Conservation (phyloP, 2,329 filamentous ascomycete species). For the Helicocarpus griseus region DNA sequence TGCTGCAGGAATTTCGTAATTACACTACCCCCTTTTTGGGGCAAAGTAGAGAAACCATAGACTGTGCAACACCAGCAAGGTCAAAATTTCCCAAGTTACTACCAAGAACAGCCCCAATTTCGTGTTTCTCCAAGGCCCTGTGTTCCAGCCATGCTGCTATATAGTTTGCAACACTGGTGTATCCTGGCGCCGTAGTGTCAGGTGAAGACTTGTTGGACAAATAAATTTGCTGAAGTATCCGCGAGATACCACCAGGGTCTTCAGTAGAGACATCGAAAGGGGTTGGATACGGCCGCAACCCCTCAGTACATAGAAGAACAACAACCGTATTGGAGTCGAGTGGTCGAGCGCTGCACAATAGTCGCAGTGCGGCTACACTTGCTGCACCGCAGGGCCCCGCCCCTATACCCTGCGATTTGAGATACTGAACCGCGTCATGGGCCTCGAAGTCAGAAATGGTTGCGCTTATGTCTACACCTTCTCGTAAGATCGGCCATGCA, state of each 20-base stretch:
- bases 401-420: conserved; percentile 39
- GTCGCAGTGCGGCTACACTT: conserved; percentile 44
- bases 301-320: conserved; percentile 59
- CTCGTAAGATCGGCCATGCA: conserved; percentile 52
- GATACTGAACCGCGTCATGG: conserved; percentile 48
- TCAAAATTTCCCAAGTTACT: background rate
- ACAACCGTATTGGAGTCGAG: conserved; percentile 45
- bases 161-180: conserved; percentile 38
- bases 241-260: conserved; percentile 35
- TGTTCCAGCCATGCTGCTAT: conserved; percentile 43
- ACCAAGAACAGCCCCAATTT: background rate
- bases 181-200: conserved; percentile 32
- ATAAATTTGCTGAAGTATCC: conserved; percentile 39
- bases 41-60: background rate
- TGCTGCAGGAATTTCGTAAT: background rate
- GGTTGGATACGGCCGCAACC: conserved; percentile 43
- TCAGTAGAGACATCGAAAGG: conserved; percentile 36
- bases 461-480: conserved; percentile 51
- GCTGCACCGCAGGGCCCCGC: conserved; percentile 57
- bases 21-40: no score
- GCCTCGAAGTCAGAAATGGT: conserved; percentile 54
- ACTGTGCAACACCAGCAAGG: background rate
- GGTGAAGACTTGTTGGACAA: conserved; percentile 41
- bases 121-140: conserved; percentile 36
- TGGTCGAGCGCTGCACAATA: conserved; percentile 31